Percentiles rank a stretch among this genome's conserved stretches.
Conservation (phyloP, 2,329 filamentous ascomycete genomes). For the Fusarium falciforme region DNA sequence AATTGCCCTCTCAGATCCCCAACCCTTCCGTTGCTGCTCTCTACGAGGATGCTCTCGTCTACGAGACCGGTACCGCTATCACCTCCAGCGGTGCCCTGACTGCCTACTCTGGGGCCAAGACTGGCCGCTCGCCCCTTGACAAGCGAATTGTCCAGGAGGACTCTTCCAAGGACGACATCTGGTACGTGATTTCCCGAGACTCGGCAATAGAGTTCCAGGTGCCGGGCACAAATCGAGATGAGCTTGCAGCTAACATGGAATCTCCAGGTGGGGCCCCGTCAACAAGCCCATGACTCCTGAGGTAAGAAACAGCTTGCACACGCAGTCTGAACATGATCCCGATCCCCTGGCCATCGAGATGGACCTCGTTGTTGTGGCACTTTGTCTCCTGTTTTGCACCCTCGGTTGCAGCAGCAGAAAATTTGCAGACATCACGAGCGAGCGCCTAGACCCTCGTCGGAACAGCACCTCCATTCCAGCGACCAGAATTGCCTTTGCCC, state of each 20-base stretch:
- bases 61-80: conserved; percentile 97
- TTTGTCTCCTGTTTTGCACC: conserved; percentile 11
- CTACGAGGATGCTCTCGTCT: conserved; percentile 98
- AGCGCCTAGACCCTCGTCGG: conserved; percentile 24
- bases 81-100: conserved; percentile 94
- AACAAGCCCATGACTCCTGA: conserved; percentile 99
- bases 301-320: conserved; percentile 63
- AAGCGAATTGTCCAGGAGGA: conserved; percentile 97
- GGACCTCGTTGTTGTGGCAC: conserved; percentile 10
- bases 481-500: conserved; percentile 38
- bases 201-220: conserved; percentile 26
- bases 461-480: conserved; percentile 38
- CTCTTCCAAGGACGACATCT: conserved; percentile 89
- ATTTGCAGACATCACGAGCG: conserved; percentile 30
- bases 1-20: conserved; percentile 66
- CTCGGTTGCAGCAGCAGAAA: conserved; percentile 14
- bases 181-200: conserved; percentile 60
- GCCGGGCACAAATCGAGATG: conserved; percentile 25
- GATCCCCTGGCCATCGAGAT: not conserved
- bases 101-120: conserved; percentile 98
- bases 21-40: conserved; percentile 96
- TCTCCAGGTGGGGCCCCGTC: conserved; percentile 85
- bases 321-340: conserved; percentile 4
- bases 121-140: conserved; percentile 93
- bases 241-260: conserved; percentile 45